Conservation (phyloP, 768 basidiomycete genomes). For the Pisolithus orientalis region DNA sequence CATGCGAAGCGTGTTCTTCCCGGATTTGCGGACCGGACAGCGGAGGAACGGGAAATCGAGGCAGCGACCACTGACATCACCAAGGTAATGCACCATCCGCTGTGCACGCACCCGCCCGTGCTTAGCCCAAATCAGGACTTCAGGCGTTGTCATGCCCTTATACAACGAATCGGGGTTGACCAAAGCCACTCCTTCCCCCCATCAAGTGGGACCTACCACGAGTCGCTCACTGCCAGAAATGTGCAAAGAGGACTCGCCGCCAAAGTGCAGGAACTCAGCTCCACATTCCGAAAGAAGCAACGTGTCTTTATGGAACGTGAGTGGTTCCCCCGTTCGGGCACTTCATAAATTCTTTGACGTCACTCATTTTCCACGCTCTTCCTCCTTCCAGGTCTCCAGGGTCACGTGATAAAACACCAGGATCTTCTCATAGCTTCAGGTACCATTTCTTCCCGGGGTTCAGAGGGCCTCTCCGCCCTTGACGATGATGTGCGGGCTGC, state of each 20-base stretch:
- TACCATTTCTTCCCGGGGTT: constrained; percentile 72
- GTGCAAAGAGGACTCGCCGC: constrained; percentile 95
- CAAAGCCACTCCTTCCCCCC: constrained; percentile 63
- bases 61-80: constrained; percentile 82
- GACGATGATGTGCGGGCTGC: constrained; percentile 89
- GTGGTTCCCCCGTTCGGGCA: constrained; percentile 28
- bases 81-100: constrained; percentile 40
- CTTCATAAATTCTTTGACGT: background rate
- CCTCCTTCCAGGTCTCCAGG: constrained; percentile 70
- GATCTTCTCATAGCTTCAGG: constrained; percentile 90
- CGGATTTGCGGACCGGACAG: constrained; percentile 90
- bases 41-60: constrained; percentile 94
- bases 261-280: constrained; percentile 89
- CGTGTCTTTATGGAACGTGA: constrained; percentile 96
- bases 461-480: constrained; percentile 76
- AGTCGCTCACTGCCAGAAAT: constrained; percentile 76
- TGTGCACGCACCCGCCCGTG: constrained; percentile 4
- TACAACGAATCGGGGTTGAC: constrained; percentile 62
- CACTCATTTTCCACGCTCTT: constrained; percentile 12
- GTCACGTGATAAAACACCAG: constrained; percentile 96
- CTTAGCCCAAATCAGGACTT: constrained; percentile 26
- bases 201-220: constrained; percentile 38
- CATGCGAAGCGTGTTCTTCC: constrained; percentile 95
- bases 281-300: constrained; percentile 93
- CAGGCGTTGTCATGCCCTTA: constrained; percentile 39